phyloP scores from a whole-genome alignment of 345 rosid species.

The Raphanus sativus region DNA sequence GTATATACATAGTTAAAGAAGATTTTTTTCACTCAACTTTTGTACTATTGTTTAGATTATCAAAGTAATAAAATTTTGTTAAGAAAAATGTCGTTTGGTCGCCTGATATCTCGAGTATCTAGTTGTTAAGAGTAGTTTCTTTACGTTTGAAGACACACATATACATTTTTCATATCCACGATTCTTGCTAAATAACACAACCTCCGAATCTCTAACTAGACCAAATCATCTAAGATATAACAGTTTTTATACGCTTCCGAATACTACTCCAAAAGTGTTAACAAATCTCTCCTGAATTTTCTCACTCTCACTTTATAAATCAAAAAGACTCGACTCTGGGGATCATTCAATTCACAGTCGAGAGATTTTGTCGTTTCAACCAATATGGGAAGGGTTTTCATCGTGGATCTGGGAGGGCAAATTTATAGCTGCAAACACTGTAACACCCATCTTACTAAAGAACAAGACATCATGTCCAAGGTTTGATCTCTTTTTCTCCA shows the following conservation, averaged over 20 bases:
- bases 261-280: constrained; percentile 8
- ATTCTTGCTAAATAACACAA: constrained; percentile 23
- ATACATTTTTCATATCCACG: not conserved
- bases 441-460: constrained; percentile 51
- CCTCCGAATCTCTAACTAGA: constrained; percentile 11
- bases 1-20: not conserved
- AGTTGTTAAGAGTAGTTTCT: not conserved
- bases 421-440: constrained; percentile 70
- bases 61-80: not conserved
- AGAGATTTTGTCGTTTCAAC: not conserved
- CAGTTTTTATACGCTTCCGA: constrained; percentile 20
- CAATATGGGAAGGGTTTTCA: constrained; percentile 66
- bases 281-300: constrained; percentile 11
- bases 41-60: not conserved
- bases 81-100: not conserved
- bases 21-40: not conserved
- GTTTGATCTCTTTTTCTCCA: constrained; percentile 32
- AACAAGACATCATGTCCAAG: constrained; percentile 59
- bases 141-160: not conserved
- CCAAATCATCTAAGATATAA: constrained; percentile 12
- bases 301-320: constrained; percentile 7
- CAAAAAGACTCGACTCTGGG: not conserved
- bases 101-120: not conserved
- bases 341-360: not conserved
- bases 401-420: constrained; percentile 52